Conservation (phyloP, 177 flowering plant species). For the Tripterygium wilfordii region DNA sequence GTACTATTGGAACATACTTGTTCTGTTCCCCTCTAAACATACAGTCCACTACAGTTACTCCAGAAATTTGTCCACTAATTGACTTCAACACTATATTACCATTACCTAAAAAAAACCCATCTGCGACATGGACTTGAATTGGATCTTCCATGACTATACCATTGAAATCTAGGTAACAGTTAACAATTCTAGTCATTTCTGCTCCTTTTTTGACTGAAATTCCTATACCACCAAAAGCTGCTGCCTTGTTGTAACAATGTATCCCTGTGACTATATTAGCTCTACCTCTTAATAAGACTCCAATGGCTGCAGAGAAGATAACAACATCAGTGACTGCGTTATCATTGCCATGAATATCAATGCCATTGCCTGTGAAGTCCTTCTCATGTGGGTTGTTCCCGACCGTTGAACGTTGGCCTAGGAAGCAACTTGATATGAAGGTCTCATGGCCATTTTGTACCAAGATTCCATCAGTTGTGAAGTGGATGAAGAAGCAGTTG, state of each 20-base stretch:
- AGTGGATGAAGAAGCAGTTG: slow-evolving; percentile 45
- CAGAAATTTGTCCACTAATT: slow-evolving; percentile 28
- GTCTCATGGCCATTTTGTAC: slow-evolving; percentile 45
- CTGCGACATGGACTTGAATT: slow-evolving; percentile 40
- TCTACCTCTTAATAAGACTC: slow-evolving; percentile 31
- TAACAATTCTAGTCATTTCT: slow-evolving; percentile 31
- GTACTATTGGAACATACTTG: slow-evolving; percentile 23
- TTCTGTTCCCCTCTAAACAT: slow-evolving; percentile 31
- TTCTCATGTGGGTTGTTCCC: slow-evolving; percentile 37
- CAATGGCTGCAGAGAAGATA: slow-evolving; percentile 46
- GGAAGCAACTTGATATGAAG: slow-evolving; percentile 29
- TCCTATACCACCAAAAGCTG: slow-evolving; percentile 43
- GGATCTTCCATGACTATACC: slow-evolving; percentile 52
- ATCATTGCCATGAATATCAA: slow-evolving; percentile 40
- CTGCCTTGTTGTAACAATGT: slow-evolving; percentile 60
- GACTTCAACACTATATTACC: slow-evolving; percentile 42
- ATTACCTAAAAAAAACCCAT: slow-evolving; percentile 44
- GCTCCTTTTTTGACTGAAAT: slow-evolving; percentile 25
- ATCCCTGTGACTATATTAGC: slow-evolving; percentile 49
- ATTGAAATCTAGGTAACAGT: slow-evolving; percentile 48
- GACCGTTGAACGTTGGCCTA: slow-evolving; percentile 41
- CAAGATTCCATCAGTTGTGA: slow-evolving; percentile 40
- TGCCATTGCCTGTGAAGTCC: slow-evolving; percentile 40
- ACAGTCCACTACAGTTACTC: slow-evolving; percentile 36
- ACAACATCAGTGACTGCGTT: slow-evolving; percentile 45